A percentile compares a stretch with the other conserved stretches of the same genome.
These are phyloP conservation scores for Phtheirospermum japonicum DNA, from an alignment of 257 asterid genomes.

Conservation along the genomic window DNA sequence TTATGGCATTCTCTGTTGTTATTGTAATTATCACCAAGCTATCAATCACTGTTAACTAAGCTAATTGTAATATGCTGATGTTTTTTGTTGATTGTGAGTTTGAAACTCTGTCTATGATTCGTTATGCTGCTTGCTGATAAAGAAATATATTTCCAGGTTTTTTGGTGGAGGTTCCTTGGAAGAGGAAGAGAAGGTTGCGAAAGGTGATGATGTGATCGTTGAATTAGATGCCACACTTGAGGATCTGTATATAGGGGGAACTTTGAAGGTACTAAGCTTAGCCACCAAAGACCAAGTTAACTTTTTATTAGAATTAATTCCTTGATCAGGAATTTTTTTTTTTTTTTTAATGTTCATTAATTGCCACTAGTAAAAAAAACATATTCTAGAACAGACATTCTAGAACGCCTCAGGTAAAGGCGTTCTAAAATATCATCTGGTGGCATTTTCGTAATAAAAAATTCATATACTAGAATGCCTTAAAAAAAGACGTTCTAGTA, in stretches of 20 bases:
- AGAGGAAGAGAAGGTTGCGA: slow-evolving; percentile 87
- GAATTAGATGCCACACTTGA: slow-evolving; percentile 93
- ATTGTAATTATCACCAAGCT: not conserved
- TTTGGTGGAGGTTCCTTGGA: slow-evolving; percentile 91
- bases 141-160: slow-evolving; percentile 42
- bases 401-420: too few relatives aligned
- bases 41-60: not conserved
- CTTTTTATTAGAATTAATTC: not conserved
- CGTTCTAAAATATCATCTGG: too few relatives aligned
- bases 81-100: too few relatives aligned
- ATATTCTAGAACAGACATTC: too few relatives aligned
- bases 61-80: too few relatives aligned
- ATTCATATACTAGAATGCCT: too few relatives aligned
- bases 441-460: too few relatives aligned
- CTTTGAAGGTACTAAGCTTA: slow-evolving; percentile 63
- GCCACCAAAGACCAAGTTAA: not conserved
- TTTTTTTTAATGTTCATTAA: not conserved
- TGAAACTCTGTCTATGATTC: slow-evolving; percentile 3
- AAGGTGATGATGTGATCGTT: slow-evolving; percentile 92
- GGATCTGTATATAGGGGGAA: slow-evolving; percentile 93
- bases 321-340: slow-evolving; percentile 2
- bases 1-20: not conserved
- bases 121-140: slow-evolving; percentile 28
- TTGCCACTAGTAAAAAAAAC: too few relatives aligned
- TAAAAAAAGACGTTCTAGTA: too few relatives aligned